These are phyloP conservation scores for Reticulascus tulasneorum DNA, from an alignment of 2,329 filamentous ascomycete genomes.

Conservation along the genomic window DNA sequence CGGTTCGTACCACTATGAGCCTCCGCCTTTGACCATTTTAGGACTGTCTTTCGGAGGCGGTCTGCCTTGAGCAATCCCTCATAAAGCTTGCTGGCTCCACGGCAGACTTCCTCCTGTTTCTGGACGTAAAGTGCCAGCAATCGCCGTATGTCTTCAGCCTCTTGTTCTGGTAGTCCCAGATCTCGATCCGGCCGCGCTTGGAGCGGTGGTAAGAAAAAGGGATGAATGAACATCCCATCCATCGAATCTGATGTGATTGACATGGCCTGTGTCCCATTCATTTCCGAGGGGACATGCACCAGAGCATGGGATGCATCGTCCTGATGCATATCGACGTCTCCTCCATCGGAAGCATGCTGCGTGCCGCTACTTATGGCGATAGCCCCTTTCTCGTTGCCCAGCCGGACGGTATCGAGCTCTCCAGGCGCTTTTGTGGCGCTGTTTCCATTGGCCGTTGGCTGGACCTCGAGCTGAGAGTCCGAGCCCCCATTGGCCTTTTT, in stretches of 20 bases:
- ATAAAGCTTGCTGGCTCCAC: slow-evolving; percentile 64
- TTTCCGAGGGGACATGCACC: neutral
- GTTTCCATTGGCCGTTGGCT: neutral
- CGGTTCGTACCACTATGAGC: slow-evolving; percentile 62
- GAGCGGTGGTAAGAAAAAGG: slow-evolving; percentile 65
- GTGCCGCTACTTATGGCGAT: too few relatives aligned
- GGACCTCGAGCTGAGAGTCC: slow-evolving; percentile 5
- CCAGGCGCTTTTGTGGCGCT: slow-evolving; percentile 8
- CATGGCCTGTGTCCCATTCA: slow-evolving; percentile 7
- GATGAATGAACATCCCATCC: slow-evolving; percentile 61
- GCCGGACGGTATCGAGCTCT: slow-evolving; percentile 7
- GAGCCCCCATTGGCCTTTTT: slow-evolving; percentile 16
- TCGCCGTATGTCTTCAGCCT: slow-evolving; percentile 75
- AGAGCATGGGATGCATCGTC: slow-evolving; percentile 1
- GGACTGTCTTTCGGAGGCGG: slow-evolving; percentile 65
- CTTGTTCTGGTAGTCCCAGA: slow-evolving; percentile 64
- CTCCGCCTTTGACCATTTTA: slow-evolving; percentile 75
- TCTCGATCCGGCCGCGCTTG: slow-evolving; percentile 63
- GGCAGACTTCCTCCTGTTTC: slow-evolving; percentile 80
- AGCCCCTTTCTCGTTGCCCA: too few relatives aligned
- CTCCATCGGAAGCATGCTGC: neutral
- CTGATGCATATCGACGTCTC: slow-evolving; percentile 7
- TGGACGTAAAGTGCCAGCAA: slow-evolving; percentile 74
- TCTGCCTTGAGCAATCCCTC: slow-evolving; percentile 70
- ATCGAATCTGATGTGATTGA: slow-evolving; percentile 16